Percentiles rank a stretch among this genome's conserved stretches.
Evolutionary conservation across 2,329 filamentous ascomycete species (phyloP).

Genomic region (Hymenoscyphus fraxineus): DNA sequence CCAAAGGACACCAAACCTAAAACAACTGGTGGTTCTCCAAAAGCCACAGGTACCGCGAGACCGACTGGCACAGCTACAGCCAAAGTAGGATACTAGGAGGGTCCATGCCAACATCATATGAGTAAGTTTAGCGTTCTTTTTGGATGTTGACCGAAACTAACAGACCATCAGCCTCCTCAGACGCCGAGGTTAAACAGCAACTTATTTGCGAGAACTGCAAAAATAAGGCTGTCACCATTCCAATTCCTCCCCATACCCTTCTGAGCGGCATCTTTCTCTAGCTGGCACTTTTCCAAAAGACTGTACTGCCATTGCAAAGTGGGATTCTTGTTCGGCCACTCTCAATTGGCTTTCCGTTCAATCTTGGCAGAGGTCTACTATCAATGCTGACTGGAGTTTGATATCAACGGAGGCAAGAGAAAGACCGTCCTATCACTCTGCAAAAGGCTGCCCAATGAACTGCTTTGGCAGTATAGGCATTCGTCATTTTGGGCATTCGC

Average conservation of each 20-base stretch:
- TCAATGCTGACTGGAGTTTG: background rate
- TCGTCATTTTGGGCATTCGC: background rate
- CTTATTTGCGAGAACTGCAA: background rate
- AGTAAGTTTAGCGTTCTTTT: background rate
- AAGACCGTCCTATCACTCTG: background rate
- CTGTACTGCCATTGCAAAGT: background rate
- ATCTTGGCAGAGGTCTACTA: background rate
- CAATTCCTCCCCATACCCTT: background rate
- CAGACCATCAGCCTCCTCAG: background rate
- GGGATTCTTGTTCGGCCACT: background rate
- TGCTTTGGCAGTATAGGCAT: background rate
- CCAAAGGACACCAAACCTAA: background rate
- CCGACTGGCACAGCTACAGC: background rate
- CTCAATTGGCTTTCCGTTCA: background rate
- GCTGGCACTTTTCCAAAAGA: background rate
- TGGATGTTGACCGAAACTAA: background rate
- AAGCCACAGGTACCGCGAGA: background rate
- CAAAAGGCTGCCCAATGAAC: background rate
- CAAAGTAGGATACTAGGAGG: background rate
- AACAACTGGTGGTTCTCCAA: background rate
- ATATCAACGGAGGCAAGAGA: background rate
- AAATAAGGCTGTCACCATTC: background rate
- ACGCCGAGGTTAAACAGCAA: background rate
- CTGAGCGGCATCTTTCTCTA: background rate
- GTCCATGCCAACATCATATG: background rate